Evolutionary conservation across 768 basidiomycete species (phyloP), one percentile per base, ranked within the genome.

Genomic region (Coprinopsis cinerea): DNA sequence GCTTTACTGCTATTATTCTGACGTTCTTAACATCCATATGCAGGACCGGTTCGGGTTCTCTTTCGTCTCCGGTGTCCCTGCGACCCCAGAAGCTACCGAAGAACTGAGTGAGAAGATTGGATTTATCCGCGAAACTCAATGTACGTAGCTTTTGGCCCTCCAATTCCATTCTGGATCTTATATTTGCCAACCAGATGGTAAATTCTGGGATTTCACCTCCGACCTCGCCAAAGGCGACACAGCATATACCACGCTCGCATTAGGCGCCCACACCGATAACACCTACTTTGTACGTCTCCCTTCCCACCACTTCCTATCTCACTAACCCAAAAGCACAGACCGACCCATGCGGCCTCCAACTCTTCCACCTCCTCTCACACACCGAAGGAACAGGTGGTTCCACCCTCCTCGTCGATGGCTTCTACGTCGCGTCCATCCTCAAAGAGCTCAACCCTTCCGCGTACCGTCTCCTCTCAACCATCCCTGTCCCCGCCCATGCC

Each of bases 201-300:
- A 82, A 50, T 94, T 97, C 67, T 99, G 95, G 94, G 92, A 97
- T 60, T 95, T 98, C 60, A 96, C 92, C 0, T 82, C 94, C 0
- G 84, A 95, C 61, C 75, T 94, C 18, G 82, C 85, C 15, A 92
- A 86, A 58, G 92, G 92, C 11, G 95, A 99, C 64, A 88, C 92
- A 6, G 93, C 95, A 0, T 99, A 99, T 69, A 92, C 92, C 3
- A 89, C 83, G 4, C 67, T 95, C 39, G 87, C 85, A 0, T 79
- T 99, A 5, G 83, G 79, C 2, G 92, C 91, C 0, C 95, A 99
- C 62, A 81, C 78, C 13, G 78, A 81, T 55, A 79, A 77, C 48
- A 79, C 78, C 7, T 81, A 79, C 74, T 91, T 76, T 54, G 87
- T 88, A 49, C 56, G 77, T 65, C 14, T 3, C 41, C 26, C 55